Conservation (phyloP, 495 filamentous ascomycete species). For the Xylaria venustula region DNA sequence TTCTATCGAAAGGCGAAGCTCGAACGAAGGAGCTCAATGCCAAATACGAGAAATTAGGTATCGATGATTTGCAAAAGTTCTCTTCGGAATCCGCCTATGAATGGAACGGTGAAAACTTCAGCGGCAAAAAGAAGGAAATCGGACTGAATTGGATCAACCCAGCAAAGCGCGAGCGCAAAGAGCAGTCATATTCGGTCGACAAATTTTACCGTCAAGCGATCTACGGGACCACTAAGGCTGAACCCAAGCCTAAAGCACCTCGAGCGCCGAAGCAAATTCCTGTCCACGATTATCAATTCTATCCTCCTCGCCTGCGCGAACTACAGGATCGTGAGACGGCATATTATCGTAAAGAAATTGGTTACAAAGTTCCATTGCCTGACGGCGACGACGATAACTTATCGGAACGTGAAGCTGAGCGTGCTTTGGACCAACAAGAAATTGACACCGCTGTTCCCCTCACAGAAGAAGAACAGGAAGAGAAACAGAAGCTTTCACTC, state of each 20-base stretch:
- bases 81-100: slow-evolving; percentile 95
- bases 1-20: slow-evolving; percentile 83
- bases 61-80: slow-evolving; percentile 98
- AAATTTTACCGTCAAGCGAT: slow-evolving; percentile 96
- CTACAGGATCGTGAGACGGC: slow-evolving; percentile 96
- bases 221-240: slow-evolving; percentile 68
- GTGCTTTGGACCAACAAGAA: slow-evolving; percentile 81
- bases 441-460: slow-evolving; percentile 90
- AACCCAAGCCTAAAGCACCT: slow-evolving; percentile 92
- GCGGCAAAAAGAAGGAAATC: slow-evolving; percentile 88
- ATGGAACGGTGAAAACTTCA: slow-evolving; percentile 97
- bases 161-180: slow-evolving; percentile 96
- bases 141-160: slow-evolving; percentile 98
- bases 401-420: slow-evolving; percentile 81
- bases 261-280: slow-evolving; percentile 89
- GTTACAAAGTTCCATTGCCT: slow-evolving; percentile 81
- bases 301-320: slow-evolving; percentile 74
- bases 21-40: slow-evolving; percentile 86
- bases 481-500: slow-evolving; percentile 75
- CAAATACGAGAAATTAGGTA: slow-evolving; percentile 94
- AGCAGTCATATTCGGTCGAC: slow-evolving; percentile 96
- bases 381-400: slow-evolving; percentile 84
- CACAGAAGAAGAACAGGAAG: slow-evolving; percentile 82
- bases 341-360: slow-evolving; percentile 91
- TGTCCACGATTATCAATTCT: slow-evolving; percentile 98